These are phyloP conservation scores for Bacterosira constricta DNA, from an alignment of 108 stramenopile genomes.

Conservation along the genomic window DNA sequence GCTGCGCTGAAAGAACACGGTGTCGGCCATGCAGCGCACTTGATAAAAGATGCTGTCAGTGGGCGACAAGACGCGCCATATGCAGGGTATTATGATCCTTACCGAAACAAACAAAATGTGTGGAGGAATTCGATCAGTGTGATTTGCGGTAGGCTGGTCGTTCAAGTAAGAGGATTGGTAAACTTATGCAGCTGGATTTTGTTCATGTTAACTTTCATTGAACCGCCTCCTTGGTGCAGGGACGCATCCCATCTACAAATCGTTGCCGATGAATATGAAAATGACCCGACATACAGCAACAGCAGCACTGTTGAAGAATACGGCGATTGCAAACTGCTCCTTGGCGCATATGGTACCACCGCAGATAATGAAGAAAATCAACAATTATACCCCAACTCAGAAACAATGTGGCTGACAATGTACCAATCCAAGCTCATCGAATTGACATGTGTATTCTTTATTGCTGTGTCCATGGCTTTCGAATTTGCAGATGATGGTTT, in stretches of 20 bases:
- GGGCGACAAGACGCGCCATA: conserved; percentile 51
- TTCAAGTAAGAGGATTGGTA: conserved; percentile 28
- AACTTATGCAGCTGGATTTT: conserved; percentile 42
- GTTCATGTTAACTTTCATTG: conserved; percentile 64
- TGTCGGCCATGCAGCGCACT: background rate
- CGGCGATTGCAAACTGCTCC: conserved; percentile 41
- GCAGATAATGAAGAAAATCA: conserved; percentile 32
- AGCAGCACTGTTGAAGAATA: conserved; percentile 13
- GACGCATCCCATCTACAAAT: conserved; percentile 19
- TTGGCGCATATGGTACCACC: conserved; percentile 35
- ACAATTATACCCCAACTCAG: conserved; percentile 65
- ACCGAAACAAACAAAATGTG: conserved; percentile 36
- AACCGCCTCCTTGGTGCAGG: conserved; percentile 82
- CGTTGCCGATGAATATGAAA: conserved; percentile 3
- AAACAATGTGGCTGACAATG: conserved; percentile 51
- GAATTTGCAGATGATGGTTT: conserved; percentile 65
- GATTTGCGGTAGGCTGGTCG: conserved; percentile 44
- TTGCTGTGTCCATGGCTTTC: conserved; percentile 39
- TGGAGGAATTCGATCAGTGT: conserved; percentile 30
- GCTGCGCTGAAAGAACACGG: background rate
- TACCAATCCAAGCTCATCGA: conserved; percentile 50
- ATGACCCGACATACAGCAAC: conserved; percentile 9
- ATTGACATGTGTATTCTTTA: conserved; percentile 42
- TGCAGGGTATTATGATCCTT: conserved; percentile 63
- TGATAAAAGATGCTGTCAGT: conserved; percentile 58